phyloP scores from a whole-genome alignment of 169 alveolate species.

The Ichthyophthirius multifiliis region DNA sequence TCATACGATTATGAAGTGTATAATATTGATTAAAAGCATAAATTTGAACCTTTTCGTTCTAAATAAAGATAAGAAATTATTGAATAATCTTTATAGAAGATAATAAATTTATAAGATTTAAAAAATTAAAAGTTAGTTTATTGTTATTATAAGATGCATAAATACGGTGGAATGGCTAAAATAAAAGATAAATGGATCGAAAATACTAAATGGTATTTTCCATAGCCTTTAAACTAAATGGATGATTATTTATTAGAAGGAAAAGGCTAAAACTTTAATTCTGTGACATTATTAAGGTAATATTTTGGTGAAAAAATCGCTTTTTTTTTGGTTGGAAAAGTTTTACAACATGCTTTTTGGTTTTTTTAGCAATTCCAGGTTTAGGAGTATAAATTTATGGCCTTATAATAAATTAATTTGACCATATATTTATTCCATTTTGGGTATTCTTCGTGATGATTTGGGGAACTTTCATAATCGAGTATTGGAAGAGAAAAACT shows the following conservation, averaged over 20 bases:
- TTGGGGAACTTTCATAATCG: slow-evolving; percentile 53
- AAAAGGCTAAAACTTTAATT: slow-evolving; percentile 19
- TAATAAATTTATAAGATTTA: slow-evolving; percentile 12
- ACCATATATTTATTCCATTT: slow-evolving; percentile 3
- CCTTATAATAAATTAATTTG: background rate
- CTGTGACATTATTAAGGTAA: slow-evolving; percentile 38
- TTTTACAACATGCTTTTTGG: slow-evolving; percentile 59
- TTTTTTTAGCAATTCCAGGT: slow-evolving; percentile 62
- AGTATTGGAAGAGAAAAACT: slow-evolving; percentile 65
- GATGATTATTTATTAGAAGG: slow-evolving; percentile 24
- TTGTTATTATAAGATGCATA: slow-evolving; percentile 33
- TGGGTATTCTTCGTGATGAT: slow-evolving; percentile 42
- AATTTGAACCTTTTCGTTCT: slow-evolving; percentile 41
- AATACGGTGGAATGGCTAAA: slow-evolving; percentile 34
- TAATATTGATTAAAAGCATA: background rate
- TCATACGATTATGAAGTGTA: slow-evolving; percentile 34
- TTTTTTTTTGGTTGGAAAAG: slow-evolving; percentile 76
- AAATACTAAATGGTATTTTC: slow-evolving; percentile 12
- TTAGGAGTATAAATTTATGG: slow-evolving; percentile 44
- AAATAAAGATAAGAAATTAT: slow-evolving; percentile 28
- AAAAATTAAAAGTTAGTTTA: slow-evolving; percentile 3
- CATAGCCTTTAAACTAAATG: slow-evolving; percentile 31
- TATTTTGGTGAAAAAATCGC: slow-evolving; percentile 75
- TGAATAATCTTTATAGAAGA: background rate
- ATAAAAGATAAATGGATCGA: slow-evolving; percentile 24